Evolutionary conservation across 495 filamentous ascomycete genomes (phyloP), one percentile per base, ranked within the genome.

Genomic region (Daldinia grandis): DNA sequence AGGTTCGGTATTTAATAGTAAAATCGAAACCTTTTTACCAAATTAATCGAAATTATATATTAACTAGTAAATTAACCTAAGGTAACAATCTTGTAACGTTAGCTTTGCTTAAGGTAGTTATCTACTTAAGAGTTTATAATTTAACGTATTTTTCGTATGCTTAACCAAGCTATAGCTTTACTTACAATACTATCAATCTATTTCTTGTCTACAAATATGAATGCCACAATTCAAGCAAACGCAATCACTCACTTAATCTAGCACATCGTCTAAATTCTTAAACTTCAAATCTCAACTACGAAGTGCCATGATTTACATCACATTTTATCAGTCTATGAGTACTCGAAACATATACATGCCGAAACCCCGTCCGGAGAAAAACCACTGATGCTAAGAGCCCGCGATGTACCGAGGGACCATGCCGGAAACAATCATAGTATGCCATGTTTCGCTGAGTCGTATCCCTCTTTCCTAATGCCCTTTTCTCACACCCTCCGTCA

Each of bases 241-340:
- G 3, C 28, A 53, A 31, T 30, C 25, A 31, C 24, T 25, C 33
- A 14, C 25, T 15, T 28, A 30, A 53, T 53, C n/a, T 25, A 33
- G 5, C 6, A 17, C 30, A 30, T 14, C 37, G 19, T 28, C 19
- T 58, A 25, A 59, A 33, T n/a, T 12, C 19, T 44, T 40, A 25
- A 28, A 44, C 7, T 47, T 33, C 3, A 63, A 24, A 28, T 14
- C 19, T 31, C 9, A 19, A 21, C 6, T 38, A 4, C 35, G 40
- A 44, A 44, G 24, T 53, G 50, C 42, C 4, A 62, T 69, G 70
- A 69, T 73, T 73, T 30, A 57, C 65, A 73, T 62, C 70, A 73
- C 70, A 42, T 61, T 28, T 58, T 47, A 64, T 58, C 40, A 58
- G 50, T 72, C 70, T 73, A 73, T 63, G 44, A 57, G 33, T 37